Base-by-base conservation (phyloP, 202 grass and related monocot species). In the Musa balbisiana region DNA sequence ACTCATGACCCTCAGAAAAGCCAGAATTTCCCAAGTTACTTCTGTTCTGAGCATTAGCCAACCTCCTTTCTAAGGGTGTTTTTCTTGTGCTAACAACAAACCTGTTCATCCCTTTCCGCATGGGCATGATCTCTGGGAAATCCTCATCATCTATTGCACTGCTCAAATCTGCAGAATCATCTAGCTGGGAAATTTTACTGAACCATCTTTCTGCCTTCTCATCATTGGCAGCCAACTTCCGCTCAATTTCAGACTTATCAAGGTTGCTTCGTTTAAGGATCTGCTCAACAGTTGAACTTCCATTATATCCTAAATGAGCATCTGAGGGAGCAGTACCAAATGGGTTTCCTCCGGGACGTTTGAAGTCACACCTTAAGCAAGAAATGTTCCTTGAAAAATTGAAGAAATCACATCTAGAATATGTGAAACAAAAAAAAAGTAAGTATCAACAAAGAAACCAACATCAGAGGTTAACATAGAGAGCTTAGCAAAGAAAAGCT, bases 341-440 rank as follows among this genome's bases (percentile, higher is more conserved):
- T 73, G 83, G 73, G 51, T 84, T 79, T 67, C 78, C 82, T 80
- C 55, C 79, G 58, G 87, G 88, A 58, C 91, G 90, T 82, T 85
- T 88, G 76, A 85, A 99, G 27, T 88, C 89, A 77, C 95, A 99
- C 73, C 89, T 79, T 87, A 99, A 85, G 81, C 95, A 99, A 62
- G 89, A 86, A 79, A 85, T 85, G 76, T 99, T 99, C 78, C 85
- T 94, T 55, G 87, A 84, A 74, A 90, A 83, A 76, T 99, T 99
- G 76, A 87, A 92, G 82, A 90, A 99, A 52, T 90, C 87, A 84
- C 95, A 99, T 84, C 95, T 94, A 75, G 53, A n/a, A 78, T 82
- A 80, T 72, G 25, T 49, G 62, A 78, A 74, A 69, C 53, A 49
- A 55, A 75, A 85, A 76, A 72, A 82, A n/a, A 10, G 1, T 17